Evolutionary conservation across 495 filamentous ascomycete species (phyloP).

Genomic region (Penicillium lagena): DNA sequence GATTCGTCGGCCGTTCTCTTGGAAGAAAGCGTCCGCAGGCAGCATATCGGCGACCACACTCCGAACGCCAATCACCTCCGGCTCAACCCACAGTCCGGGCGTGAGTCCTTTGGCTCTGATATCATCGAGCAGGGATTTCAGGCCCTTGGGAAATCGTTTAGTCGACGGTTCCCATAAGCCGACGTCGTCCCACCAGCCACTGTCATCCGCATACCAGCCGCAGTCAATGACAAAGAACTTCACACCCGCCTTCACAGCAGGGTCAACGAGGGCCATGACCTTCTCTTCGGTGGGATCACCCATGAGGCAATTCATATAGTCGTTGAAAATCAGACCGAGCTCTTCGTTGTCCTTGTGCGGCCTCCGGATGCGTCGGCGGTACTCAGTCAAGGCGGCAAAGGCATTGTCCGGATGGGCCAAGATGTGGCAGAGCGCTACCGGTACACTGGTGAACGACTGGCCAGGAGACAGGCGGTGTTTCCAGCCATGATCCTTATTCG

Average conservation of each 20-base stretch:
- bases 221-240: conserved; percentile 22
- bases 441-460: too few relatives aligned
- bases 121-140: conserved; percentile 6
- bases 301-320: conserved; percentile 26
- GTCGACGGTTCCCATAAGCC: conserved; percentile 21
- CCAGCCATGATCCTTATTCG: not conserved
- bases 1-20: not conserved
- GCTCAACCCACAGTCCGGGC: conserved; percentile 20
- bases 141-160: conserved; percentile 17
- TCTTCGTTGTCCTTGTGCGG: conserved; percentile 10
- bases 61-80: conserved; percentile 16
- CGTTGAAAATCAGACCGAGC: conserved; percentile 19
- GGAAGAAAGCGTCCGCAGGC: conserved; percentile 15
- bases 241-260: not conserved
- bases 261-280: conserved; percentile 13
- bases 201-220: conserved; percentile 23
- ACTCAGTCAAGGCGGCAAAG: conserved; percentile 11
- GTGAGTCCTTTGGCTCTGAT: conserved; percentile 5
- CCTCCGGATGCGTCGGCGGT: conserved; percentile 9
- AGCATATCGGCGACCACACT: conserved; percentile 9
- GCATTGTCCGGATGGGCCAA: conserved; percentile 4
- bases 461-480: too few relatives aligned
- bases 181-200: conserved; percentile 21
- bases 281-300: conserved; percentile 21
- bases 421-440: too few relatives aligned